phyloP scores from a whole-genome alignment of 306 rosid genomes.

The Vachellia pachyceras region DNA sequence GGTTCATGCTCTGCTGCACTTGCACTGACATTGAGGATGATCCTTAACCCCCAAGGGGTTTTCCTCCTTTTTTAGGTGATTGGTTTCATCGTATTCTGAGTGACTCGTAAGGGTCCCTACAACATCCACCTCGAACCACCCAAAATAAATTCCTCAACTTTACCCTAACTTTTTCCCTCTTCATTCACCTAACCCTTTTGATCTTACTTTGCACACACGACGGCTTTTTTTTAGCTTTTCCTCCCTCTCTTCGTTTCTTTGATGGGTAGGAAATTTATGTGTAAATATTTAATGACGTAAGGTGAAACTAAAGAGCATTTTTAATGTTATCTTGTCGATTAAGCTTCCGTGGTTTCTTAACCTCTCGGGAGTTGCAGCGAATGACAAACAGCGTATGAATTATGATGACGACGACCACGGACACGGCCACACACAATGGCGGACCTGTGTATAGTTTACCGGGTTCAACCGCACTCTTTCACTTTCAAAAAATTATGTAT shows the following conservation, averaged over 20 bases:
- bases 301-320: not conserved
- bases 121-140: conserved; percentile 6
- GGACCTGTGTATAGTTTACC: too few relatives aligned
- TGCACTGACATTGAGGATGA: conserved; percentile 52
- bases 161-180: not conserved
- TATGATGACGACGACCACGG: not conserved
- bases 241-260: not conserved
- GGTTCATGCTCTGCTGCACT: conserved; percentile 25
- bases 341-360: not conserved
- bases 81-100: not conserved
- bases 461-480: too few relatives aligned
- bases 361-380: not conserved
- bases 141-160: not conserved
- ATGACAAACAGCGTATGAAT: not conserved
- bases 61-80: conserved; percentile 8
- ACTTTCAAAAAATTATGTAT: too few relatives aligned
- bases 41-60: conserved; percentile 41
- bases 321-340: not conserved
- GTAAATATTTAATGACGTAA: not conserved
- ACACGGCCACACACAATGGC: too few relatives aligned
- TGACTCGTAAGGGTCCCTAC: conserved; percentile 23
- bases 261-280: not conserved
- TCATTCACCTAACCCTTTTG: not conserved
- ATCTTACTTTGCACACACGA: not conserved
- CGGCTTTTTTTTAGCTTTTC: not conserved